Evolutionary conservation across 441 rosid genomes (phyloP).

Genomic region (Raphanus hybrid): DNA sequence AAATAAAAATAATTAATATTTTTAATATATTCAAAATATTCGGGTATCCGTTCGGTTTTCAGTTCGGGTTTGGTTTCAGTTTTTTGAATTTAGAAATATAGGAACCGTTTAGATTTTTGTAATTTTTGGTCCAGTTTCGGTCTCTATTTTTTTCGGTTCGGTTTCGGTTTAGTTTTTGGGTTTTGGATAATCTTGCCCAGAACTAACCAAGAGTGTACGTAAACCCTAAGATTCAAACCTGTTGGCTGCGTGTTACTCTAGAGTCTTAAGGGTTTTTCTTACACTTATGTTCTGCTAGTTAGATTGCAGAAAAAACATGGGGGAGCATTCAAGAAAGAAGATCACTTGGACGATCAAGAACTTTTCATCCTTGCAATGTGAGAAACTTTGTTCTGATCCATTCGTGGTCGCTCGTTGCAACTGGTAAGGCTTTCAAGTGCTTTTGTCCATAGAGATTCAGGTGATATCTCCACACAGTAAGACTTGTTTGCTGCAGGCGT

Average conservation of each 20-base stretch:
- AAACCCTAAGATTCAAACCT: not conserved
- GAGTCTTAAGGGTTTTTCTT: not conserved
- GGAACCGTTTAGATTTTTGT: too few relatives aligned
- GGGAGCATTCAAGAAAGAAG: conserved; percentile 26
- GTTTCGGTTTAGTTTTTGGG: too few relatives aligned
- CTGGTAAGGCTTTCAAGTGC: not conserved
- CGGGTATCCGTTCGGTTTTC: too few relatives aligned
- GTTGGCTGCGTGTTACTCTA: not conserved
- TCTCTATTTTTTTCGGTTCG: too few relatives aligned
- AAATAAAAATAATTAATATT: too few relatives aligned
- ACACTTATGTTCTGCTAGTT: not conserved
- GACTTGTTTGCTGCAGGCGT: not conserved
- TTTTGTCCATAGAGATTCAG: not conserved
- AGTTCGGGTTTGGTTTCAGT: too few relatives aligned
- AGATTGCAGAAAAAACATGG: not conserved
- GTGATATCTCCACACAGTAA: not conserved
- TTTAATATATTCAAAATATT: too few relatives aligned
- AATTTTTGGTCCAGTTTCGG: too few relatives aligned
- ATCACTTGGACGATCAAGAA: conserved; percentile 64
- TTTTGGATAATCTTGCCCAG: too few relatives aligned
- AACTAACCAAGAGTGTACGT: not conserved
- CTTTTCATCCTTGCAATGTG: conserved; percentile 53
- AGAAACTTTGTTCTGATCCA: conserved; percentile 54
- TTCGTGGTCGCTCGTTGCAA: not conserved
- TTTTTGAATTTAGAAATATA: too few relatives aligned